Base-by-base conservation (phyloP, 345 rosid genomes). In the Excoecaria agallocha region DNA sequence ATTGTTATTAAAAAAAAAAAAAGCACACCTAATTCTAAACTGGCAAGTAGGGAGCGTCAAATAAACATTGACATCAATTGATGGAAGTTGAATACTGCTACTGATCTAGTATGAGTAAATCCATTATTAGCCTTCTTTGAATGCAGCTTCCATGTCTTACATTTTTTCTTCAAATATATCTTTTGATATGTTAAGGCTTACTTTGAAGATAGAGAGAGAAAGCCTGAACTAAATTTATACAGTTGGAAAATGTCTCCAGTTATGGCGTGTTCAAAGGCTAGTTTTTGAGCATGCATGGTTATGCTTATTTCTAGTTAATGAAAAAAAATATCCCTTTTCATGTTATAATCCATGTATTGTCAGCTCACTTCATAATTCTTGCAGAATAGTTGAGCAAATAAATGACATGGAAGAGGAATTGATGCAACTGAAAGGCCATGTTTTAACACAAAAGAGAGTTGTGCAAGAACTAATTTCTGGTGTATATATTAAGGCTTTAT, bases 311-410 rank as follows among this genome's bases (percentile, higher is more conserved):
- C 46, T 43, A 43, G 9, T 30, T 30, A 30, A 30, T 30, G 30
- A 30, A 30, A 30, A 30, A 8, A 55, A 55, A 20, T n/a, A 19
- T 22, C 22, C 22, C 59, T 6, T 55, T 55, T 35, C 45, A 61
- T 35, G 66, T 35, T 37, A 11, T 68, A 35, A 30, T 50, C 12
- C 3, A 12, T 48, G 11, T 50, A 3, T 60, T 48, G 20, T 46
- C 0, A 25, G 4, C 0, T 19, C 6, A 9, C 45, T 13, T 22
- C 24, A 37, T 49, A 30, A 38, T 43, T 56, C 54, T 54, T 72
- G 69, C 86, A 88, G 90, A 78, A 71, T 90, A 77, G 69, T 80
- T 56, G 90, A 85, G 68, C 87, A 90, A 76, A 85, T 78, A 10
- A 75, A 81, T 70, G 77, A 76, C 41, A 76, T 81, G 81, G 84